These are phyloP conservation scores for Dalbergia oliveri DNA, from an alignment of 306 rosid genomes.

Conservation along the genomic window DNA sequence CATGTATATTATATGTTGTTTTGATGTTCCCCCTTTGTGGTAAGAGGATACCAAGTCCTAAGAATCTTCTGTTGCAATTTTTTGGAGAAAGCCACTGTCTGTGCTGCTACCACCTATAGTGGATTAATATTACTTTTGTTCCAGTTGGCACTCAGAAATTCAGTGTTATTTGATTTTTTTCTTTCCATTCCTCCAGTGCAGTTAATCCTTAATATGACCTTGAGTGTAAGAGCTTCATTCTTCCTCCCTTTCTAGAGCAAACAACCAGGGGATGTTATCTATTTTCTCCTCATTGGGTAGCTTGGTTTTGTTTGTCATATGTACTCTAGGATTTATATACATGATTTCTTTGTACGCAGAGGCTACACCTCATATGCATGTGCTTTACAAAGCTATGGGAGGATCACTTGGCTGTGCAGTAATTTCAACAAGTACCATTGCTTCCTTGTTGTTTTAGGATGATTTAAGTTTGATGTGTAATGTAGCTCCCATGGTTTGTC, in stretches of 20 bases:
- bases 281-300: constrained; percentile 28
- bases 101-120: neutral
- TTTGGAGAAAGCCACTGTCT: constrained; percentile 27
- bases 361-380: neutral
- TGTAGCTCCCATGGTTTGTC: constrained; percentile 35
- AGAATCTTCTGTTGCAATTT: constrained; percentile 9
- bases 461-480: constrained; percentile 24
- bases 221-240: neutral
- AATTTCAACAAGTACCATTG: constrained; percentile 15
- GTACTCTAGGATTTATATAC: constrained; percentile 14
- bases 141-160: constrained; percentile 3
- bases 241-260: constrained; percentile 12
- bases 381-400: constrained; percentile 20
- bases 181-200: neutral
- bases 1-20: constrained; percentile 23
- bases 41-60: constrained; percentile 18
- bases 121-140: neutral
- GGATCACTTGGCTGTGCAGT: constrained; percentile 28
- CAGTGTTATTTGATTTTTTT: constrained; percentile 1
- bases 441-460: constrained; percentile 14
- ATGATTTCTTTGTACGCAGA: constrained; percentile 17
- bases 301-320: constrained; percentile 9
- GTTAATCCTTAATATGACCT: constrained; percentile 24
- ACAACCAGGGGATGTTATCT: neutral
- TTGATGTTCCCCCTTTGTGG: constrained; percentile 28